Conservation (phyloP, 1,284 basidiomycete species). For the Trichosporon ovoides region DNA sequence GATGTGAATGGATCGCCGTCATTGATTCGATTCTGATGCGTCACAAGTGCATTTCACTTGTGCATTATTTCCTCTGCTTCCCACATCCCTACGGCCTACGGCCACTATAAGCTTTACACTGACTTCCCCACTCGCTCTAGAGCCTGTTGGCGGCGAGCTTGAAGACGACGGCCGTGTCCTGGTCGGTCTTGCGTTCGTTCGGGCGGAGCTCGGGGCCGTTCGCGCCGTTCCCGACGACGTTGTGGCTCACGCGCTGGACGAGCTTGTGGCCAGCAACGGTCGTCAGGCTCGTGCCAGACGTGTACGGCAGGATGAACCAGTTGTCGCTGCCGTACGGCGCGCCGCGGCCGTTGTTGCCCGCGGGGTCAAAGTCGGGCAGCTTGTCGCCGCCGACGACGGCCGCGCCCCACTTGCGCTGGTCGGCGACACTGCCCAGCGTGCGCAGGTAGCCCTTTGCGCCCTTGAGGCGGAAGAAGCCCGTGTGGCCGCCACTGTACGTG, state of each 20-base stretch:
- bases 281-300: not conserved
- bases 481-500: not conserved
- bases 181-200: not conserved
- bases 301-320: conserved; percentile 6
- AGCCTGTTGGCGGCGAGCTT: not conserved
- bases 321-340: conserved; percentile 7
- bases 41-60: too few relatives aligned
- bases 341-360: conserved; percentile 1
- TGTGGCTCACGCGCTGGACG: not conserved
- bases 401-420: conserved; percentile 4
- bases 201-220: not conserved
- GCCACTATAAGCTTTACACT: too few relatives aligned
- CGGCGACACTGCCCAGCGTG: not conserved
- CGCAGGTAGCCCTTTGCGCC: not conserved
- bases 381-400: not conserved
- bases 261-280: conserved; percentile 5
- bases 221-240: not conserved
- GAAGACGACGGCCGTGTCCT: not conserved
- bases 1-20: too few relatives aligned
- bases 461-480: conserved; percentile 10
- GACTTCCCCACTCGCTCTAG: too few relatives aligned
- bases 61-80: too few relatives aligned
- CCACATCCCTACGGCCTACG: too few relatives aligned
- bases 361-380: not conserved
- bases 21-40: too few relatives aligned